Percentiles rank a stretch among this genome's conserved stretches.
phyloP scores from a whole-genome alignment of 768 basidiomycete species.

The Pleurotus tuber-regium region DNA sequence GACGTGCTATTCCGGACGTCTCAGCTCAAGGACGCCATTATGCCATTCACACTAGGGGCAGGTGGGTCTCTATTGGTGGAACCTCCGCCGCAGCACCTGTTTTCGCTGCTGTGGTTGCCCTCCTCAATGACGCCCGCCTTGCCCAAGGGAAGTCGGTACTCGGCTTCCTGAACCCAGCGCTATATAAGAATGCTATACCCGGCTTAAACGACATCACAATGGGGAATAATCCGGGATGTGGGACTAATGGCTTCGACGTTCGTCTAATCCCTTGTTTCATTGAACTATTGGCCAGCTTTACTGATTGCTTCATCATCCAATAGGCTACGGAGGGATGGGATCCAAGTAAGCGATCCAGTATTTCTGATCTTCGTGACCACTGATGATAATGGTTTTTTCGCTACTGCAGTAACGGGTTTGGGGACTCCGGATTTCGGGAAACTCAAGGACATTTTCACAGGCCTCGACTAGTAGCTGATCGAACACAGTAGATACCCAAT shows the following conservation, averaged over 20 bases:
- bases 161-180: slow-evolving; percentile 23
- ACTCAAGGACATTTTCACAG: slow-evolving; percentile 36
- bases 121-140: slow-evolving; percentile 28
- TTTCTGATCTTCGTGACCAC: background rate
- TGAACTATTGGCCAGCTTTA: background rate
- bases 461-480: background rate
- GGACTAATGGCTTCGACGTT: slow-evolving; percentile 36
- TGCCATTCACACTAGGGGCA: slow-evolving; percentile 20
- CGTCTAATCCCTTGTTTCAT: background rate
- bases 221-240: slow-evolving; percentile 43
- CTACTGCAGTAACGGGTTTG: slow-evolving; percentile 51
- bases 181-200: slow-evolving; percentile 15
- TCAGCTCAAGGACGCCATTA: slow-evolving; percentile 24
- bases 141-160: slow-evolving; percentile 14
- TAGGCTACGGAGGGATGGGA: slow-evolving; percentile 23
- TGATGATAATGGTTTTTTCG: slow-evolving; percentile 1
- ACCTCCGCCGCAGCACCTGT: slow-evolving; percentile 27
- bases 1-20: slow-evolving; percentile 28
- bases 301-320: background rate
- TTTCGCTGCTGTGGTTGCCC: slow-evolving; percentile 26
- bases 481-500: slow-evolving; percentile 4
- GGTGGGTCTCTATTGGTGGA: slow-evolving; percentile 17
- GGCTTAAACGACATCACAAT: slow-evolving; percentile 23
- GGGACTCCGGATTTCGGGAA: slow-evolving; percentile 54
- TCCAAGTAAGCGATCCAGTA: slow-evolving; percentile 16